Evolutionary conservation across 2,329 filamentous ascomycete genomes (phyloP).

Genomic region (Drechslerella dactyloides): DNA sequence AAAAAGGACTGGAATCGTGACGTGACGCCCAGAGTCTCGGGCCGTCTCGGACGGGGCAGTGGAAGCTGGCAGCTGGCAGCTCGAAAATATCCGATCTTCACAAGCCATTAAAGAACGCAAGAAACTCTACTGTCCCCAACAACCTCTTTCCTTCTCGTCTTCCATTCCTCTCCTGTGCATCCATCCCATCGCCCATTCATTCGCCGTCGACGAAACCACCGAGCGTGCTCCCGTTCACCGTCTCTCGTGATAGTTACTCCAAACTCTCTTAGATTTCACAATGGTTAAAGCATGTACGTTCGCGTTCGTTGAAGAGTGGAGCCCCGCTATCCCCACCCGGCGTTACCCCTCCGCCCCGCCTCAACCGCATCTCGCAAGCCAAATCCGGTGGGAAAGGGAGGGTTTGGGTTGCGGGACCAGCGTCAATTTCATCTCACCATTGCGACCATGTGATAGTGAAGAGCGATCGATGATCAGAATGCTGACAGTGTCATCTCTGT

Average conservation of each 20-base stretch:
- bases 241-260: conserved; percentile 4
- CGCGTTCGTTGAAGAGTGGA: conserved; percentile 12
- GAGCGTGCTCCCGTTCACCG: neutral
- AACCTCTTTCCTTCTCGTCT: conserved; percentile 16
- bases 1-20: no score
- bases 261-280: conserved; percentile 52
- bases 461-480: neutral
- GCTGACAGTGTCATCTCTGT: conserved; percentile 39
- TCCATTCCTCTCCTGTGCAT: conserved; percentile 11
- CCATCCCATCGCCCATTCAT: neutral
- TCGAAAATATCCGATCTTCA: conserved; percentile 40
- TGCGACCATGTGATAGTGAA: neutral
- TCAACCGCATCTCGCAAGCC: neutral
- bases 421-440: no score
- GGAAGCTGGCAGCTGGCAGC: conserved; percentile 21
- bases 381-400: no score
- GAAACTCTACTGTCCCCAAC: conserved; percentile 39
- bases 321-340: conserved; percentile 10
- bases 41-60: conserved; percentile 1
- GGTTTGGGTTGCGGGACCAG: no score
- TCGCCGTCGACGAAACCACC: neutral
- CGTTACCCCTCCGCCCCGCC: conserved; percentile 42
- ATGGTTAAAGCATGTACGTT: conserved; percentile 70
- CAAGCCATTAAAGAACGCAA: conserved; percentile 28
- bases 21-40: conserved; percentile 11